Evolutionary conservation across 1,139 yeast genomes (phyloP).

Genomic region (Lodderomyces beijingensis): DNA sequence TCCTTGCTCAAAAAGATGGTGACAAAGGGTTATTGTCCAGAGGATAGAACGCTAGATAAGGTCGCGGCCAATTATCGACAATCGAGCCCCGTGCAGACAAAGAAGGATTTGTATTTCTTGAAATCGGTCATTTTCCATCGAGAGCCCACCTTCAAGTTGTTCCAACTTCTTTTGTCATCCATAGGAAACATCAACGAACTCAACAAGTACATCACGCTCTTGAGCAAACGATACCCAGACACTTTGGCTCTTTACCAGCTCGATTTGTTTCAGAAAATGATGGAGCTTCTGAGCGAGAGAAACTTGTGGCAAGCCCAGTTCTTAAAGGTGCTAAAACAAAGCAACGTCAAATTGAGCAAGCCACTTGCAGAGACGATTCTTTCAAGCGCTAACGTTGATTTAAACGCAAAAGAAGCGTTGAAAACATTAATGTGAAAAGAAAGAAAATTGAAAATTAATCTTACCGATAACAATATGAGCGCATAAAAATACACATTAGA

Average conservation of each 20-base stretch:
- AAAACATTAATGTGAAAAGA: too few species aligned
- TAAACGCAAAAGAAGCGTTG: too few species aligned
- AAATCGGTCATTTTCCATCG: conserved; percentile 30
- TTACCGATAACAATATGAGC: too few species aligned
- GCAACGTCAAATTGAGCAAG: conserved; percentile 4
- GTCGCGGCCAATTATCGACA: too few species aligned
- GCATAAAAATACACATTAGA: too few species aligned
- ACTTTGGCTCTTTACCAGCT: conserved; percentile 15
- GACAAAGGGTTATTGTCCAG: conserved; percentile 21
- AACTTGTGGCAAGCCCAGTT: conserved; percentile 9
- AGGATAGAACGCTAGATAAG: too few species aligned
- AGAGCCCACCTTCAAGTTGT: conserved; percentile 16
- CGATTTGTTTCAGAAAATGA: conserved; percentile 10
- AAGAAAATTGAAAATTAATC: too few species aligned
- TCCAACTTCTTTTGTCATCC: conserved; percentile 21
- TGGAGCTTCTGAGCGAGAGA: conserved; percentile 5
- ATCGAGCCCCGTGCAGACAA: too few species aligned
- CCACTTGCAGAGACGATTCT: background rate
- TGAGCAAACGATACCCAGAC: conserved; percentile 4
- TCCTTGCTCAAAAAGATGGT: conserved; percentile 19
- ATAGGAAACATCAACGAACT: conserved; percentile 26
- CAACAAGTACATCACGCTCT: conserved; percentile 22
- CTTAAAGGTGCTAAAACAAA: conserved; percentile 7
- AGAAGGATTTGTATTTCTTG: conserved; percentile 24
- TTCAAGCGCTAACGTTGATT: too few species aligned